A percentile compares a stretch with the other conserved stretches of the same genome.
phyloP scores from a whole-genome alignment of 192 early-diverging fungal species.

The Rhizoclosmatium globosum region DNA sequence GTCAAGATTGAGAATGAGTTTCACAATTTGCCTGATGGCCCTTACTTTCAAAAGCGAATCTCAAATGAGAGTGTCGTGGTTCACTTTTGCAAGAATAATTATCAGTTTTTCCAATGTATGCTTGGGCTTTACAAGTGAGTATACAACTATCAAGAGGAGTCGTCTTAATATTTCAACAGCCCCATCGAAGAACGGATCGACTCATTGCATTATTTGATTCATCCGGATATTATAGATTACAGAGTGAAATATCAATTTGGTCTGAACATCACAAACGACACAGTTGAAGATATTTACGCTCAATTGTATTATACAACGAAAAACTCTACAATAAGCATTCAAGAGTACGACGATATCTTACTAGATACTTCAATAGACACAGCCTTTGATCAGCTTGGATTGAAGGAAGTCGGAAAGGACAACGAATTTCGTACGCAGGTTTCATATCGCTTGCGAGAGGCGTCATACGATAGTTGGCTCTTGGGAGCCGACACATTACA shows the following conservation, averaged over 20 bases:
- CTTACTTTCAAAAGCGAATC: neutral
- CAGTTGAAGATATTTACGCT: neutral
- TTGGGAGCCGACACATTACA: neutral
- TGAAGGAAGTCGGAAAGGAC: neutral
- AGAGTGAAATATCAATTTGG: neutral
- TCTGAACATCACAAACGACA: neutral
- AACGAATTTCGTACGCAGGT: neutral
- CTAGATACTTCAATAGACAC: neutral
- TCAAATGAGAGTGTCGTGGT: neutral
- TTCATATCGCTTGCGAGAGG: neutral
- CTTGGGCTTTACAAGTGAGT: neutral
- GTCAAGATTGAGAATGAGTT: neutral
- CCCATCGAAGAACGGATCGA: no score
- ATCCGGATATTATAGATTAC: slow-evolving; percentile 1
- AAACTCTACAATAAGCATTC: neutral
- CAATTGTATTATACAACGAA: neutral
- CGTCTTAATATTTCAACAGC: neutral
- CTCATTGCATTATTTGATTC: neutral
- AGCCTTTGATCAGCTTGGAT: neutral
- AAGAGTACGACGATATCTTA: neutral
- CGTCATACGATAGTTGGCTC: neutral
- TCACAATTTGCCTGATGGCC: neutral
- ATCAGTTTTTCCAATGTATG: slow-evolving; percentile 3
- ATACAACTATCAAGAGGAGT: neutral
- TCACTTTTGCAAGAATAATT: slow-evolving; percentile 4